phyloP scores from a whole-genome alignment of 495 filamentous ascomycete genomes.

The Lichenothelia convexa region DNA sequence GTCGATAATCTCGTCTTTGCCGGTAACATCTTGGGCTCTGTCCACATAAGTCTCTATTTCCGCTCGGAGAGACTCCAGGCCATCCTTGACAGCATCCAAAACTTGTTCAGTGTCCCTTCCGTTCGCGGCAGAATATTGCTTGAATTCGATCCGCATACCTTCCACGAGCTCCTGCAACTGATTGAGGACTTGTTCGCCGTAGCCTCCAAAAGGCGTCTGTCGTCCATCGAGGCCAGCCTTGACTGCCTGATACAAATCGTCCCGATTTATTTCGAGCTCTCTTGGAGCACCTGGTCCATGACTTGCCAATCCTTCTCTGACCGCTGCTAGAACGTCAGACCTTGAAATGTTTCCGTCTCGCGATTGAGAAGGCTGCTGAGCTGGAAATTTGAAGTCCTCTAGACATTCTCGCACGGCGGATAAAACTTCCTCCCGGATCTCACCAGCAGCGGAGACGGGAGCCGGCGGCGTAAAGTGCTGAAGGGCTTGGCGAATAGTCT shows the following conservation, averaged over 20 bases:
- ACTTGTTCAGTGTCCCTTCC: constrained; percentile 66
- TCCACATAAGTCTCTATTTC: constrained; percentile 71
- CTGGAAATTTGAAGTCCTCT: constrained; percentile 50
- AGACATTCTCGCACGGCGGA: constrained; percentile 60
- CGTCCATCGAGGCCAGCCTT: constrained; percentile 38
- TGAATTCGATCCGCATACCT: constrained; percentile 49
- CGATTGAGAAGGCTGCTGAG: constrained; percentile 23
- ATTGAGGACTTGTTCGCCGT: constrained; percentile 49
- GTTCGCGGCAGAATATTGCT: constrained; percentile 54
- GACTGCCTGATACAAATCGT: constrained; percentile 50
- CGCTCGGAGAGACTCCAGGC: constrained; percentile 57
- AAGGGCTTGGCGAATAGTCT: constrained; percentile 64
- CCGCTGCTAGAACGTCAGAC: constrained; percentile 35
- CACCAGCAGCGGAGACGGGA: constrained; percentile 41
- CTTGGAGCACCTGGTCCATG: constrained; percentile 26
- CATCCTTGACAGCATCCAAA: constrained; percentile 69
- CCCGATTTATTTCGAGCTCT: constrained; percentile 42
- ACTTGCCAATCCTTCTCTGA: constrained; percentile 35
- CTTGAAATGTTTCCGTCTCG: constrained; percentile 26
- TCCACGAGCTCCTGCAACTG: constrained; percentile 59
- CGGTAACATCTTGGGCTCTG: constrained; percentile 41
- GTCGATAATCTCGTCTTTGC: constrained; percentile 61
- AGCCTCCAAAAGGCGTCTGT: constrained; percentile 27
- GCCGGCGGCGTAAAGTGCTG: constrained; percentile 53
- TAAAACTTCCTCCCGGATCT: constrained; percentile 62